phyloP scores from a whole-genome alignment of 2,329 filamentous ascomycete species.

The Verticillium zaregamsianum region DNA sequence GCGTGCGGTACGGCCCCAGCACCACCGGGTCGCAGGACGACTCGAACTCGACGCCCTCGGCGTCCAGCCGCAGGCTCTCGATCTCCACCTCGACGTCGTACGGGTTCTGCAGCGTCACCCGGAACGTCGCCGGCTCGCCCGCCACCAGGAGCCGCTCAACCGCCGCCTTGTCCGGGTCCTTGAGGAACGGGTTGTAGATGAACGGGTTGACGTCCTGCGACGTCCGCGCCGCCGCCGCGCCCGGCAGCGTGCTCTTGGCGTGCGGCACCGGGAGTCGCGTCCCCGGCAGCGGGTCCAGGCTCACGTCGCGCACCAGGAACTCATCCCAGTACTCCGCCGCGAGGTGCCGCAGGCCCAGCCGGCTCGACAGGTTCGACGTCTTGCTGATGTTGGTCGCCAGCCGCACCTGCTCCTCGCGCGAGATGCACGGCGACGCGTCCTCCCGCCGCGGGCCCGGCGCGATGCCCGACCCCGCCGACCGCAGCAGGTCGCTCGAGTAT shows the following conservation, averaged over 20 bases:
- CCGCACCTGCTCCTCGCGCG: conserved; percentile 77
- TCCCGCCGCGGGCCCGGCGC: conserved; percentile 67
- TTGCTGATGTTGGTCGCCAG: conserved; percentile 83
- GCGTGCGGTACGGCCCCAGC: conserved; percentile 78
- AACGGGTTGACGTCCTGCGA: conserved; percentile 75
- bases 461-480: conserved; percentile 75
- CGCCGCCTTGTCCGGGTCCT: conserved; percentile 55
- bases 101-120: conserved; percentile 84
- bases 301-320: conserved; percentile 77
- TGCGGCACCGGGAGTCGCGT: conserved; percentile 64
- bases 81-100: conserved; percentile 92
- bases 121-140: conserved; percentile 72
- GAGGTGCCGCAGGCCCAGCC: conserved; percentile 66
- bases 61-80: conserved; percentile 72
- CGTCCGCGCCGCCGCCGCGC: conserved; percentile 42
- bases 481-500: conserved; percentile 79
- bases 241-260: conserved; percentile 49
- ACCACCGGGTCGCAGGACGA: conserved; percentile 60
- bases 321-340: conserved; percentile 95
- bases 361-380: conserved; percentile 72
- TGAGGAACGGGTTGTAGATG: conserved; percentile 90
- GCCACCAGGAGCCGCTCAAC: conserved; percentile 71
- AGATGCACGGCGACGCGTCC: conserved; percentile 66
- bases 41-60: conserved; percentile 69
- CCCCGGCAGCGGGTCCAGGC: conserved; percentile 59